A percentile compares a stretch with the other conserved stretches of the same genome.
These are phyloP conservation scores for Trebouxia sp. DNA, from an alignment of 139 green algal genomes.

Conservation along the genomic window DNA sequence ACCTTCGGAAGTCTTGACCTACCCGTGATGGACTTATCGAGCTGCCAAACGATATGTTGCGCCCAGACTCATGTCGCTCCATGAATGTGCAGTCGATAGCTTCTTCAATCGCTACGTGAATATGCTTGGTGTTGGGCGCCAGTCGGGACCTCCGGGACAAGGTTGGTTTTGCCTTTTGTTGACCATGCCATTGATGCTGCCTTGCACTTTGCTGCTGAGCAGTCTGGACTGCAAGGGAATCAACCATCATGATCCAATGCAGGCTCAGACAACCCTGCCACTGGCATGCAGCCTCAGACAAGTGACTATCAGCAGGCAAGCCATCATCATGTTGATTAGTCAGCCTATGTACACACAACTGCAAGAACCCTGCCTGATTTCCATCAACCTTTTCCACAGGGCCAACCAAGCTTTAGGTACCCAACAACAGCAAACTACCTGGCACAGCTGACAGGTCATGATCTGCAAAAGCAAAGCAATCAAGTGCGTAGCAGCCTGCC, in stretches of 20 bases:
- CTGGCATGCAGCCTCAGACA: not conserved
- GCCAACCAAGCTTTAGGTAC: not conserved
- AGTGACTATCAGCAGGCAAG: constrained; percentile 6
- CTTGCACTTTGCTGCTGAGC: not conserved
- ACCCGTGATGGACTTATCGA: too few relatives aligned
- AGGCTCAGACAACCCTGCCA: not conserved
- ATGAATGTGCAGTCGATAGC: constrained; percentile 19
- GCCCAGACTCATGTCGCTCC: too few relatives aligned
- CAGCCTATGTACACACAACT: too few relatives aligned
- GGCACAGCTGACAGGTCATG: constrained; percentile 1
- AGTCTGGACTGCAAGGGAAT: not conserved
- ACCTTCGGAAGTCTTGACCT: too few relatives aligned
- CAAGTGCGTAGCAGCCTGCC: constrained; percentile 16
- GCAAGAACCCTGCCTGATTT: too few relatives aligned
- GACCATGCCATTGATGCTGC: not conserved
- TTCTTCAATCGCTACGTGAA: not conserved
- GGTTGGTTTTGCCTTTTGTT: not conserved
- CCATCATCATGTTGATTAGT: not conserved
- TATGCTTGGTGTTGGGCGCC: not conserved
- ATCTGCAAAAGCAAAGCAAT: constrained; percentile 8
- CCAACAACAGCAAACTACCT: constrained; percentile 24
- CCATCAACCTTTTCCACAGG: too few relatives aligned
- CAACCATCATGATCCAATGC: not conserved
- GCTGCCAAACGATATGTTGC: too few relatives aligned
- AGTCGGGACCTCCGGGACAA: not conserved